Percentiles rank a stretch among this genome's conserved stretches.
Evolutionary conservation across 176 grass and related monocot genomes (phyloP).

Genomic region (Avena atlantica): DNA sequence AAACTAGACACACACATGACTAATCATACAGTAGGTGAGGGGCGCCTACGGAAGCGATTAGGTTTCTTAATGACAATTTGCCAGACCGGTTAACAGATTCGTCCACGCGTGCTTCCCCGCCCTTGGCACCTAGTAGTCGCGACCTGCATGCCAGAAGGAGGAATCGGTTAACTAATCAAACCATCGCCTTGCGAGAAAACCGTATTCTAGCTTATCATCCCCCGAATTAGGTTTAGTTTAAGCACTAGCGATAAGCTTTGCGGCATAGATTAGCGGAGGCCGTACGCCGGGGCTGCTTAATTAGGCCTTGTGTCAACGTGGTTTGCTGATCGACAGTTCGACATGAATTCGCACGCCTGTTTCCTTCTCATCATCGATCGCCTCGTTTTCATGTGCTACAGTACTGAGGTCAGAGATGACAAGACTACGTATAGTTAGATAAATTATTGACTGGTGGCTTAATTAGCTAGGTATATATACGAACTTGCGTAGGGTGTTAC

Average conservation of each 20-base stretch:
- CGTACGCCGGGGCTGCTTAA: slow-evolving; percentile 34
- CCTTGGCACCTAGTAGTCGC: slow-evolving; percentile 1
- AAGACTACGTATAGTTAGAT: too few species aligned
- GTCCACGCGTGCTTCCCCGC: slow-evolving; percentile 36
- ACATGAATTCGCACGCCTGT: slow-evolving; percentile 27
- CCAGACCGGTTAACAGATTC: slow-evolving; percentile 1
- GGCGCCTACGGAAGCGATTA: slow-evolving; percentile 42
- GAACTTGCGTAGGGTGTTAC: too few species aligned
- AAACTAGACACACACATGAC: background rate
- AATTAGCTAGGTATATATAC: background rate
- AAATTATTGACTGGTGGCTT: background rate
- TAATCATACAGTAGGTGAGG: slow-evolving; percentile 51
- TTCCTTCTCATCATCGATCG: slow-evolving; percentile 13
- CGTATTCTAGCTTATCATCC: slow-evolving; percentile 56
- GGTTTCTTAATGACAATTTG: slow-evolving; percentile 53
- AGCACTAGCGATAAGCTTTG: slow-evolving; percentile 36
- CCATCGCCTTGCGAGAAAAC: slow-evolving; percentile 35
- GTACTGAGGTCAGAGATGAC: background rate
- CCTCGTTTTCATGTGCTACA: background rate
- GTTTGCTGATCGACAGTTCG: slow-evolving; percentile 36
- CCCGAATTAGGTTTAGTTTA: slow-evolving; percentile 32
- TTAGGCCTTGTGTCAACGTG: slow-evolving; percentile 45
- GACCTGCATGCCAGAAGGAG: slow-evolving; percentile 29
- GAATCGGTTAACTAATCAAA: slow-evolving; percentile 24
- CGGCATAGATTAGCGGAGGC: slow-evolving; percentile 28